Percentiles rank a stretch among this genome's conserved stretches.
phyloP scores from a whole-genome alignment of 371 early-diverging fungal genomes.

The Rhizopus stolonifer region DNA sequence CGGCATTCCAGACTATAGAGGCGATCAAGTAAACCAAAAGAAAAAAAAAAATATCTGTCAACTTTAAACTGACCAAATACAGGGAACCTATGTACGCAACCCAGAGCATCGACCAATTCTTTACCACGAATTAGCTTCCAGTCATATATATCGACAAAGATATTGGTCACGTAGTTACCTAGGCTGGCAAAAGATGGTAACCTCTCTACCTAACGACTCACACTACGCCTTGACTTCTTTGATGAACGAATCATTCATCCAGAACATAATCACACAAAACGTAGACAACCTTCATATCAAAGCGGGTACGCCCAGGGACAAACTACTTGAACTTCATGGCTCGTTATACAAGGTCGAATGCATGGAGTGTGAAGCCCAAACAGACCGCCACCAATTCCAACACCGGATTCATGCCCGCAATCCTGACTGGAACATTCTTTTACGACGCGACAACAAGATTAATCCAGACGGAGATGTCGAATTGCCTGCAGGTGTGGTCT shows the following conservation, averaged over 20 bases:
- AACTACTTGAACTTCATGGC: conserved; percentile 85
- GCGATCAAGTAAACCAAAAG: conserved; percentile 52
- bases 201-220: conserved; percentile 70
- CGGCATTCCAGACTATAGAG: conserved; percentile 90
- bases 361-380: conserved; percentile 56
- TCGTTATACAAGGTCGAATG: conserved; percentile 75
- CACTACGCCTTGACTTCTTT: conserved; percentile 66
- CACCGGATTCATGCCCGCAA: conserved; percentile 64
- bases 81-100: conserved; percentile 62
- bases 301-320: conserved; percentile 44
- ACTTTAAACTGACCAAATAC: no score
- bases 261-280: conserved; percentile 84
- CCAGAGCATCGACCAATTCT: conserved; percentile 82
- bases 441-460: conserved; percentile 32
- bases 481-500: conserved; percentile 53
- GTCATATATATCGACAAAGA: conserved; percentile 67
- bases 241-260: conserved; percentile 36
- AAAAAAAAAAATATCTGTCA: no score
- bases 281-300: conserved; percentile 81
- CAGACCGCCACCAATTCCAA: conserved; percentile 67
- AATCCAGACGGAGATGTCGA: conserved; percentile 93
- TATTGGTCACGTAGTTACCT: conserved; percentile 94
- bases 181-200: conserved; percentile 72
- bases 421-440: conserved; percentile 59
- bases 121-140: conserved; percentile 68